phyloP scores from a whole-genome alignment of 306 rosid species.

The Begonia fuchsioides region DNA sequence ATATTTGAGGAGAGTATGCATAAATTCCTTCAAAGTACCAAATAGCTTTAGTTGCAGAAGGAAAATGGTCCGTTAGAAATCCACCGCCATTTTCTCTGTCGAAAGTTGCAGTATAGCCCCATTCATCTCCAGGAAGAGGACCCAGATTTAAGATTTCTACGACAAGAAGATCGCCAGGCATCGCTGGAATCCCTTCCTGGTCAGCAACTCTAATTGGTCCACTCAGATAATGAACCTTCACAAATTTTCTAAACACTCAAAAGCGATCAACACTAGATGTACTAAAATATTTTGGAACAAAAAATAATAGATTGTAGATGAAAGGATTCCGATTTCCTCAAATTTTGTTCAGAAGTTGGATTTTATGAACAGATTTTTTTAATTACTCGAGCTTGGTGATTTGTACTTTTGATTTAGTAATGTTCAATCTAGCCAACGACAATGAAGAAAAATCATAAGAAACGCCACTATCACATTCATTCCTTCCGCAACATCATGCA shows the following conservation, averaged over 20 bases:
- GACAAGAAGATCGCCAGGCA: slow-evolving; percentile 74
- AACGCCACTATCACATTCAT: too few species aligned
- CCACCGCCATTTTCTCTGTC: slow-evolving; percentile 98
- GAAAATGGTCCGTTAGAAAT: slow-evolving; percentile 82
- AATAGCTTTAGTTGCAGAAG: slow-evolving; percentile 69
- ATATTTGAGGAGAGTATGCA: slow-evolving; percentile 87
- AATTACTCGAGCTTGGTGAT: too few species aligned
- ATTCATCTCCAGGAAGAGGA: slow-evolving; percentile 85
- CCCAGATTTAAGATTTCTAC: slow-evolving; percentile 87
- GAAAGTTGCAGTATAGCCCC: slow-evolving; percentile 84
- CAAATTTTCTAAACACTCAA: neutral
- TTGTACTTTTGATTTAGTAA: too few species aligned
- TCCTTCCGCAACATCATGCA: too few species aligned
- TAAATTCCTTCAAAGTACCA: slow-evolving; percentile 93
- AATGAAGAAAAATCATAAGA: too few species aligned
- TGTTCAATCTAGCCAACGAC: too few species aligned
- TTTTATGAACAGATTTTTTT: too few species aligned
- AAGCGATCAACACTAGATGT: too few species aligned
- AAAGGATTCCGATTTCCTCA: too few species aligned
- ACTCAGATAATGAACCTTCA: slow-evolving; percentile 68
- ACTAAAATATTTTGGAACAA: too few species aligned
- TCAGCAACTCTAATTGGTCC: slow-evolving; percentile 68
- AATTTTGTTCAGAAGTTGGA: too few species aligned
- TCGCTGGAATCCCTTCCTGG: slow-evolving; percentile 55
- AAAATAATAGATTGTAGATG: too few species aligned